Evolutionary conservation across 352 stramenopile species (phyloP).

Genomic region (Bremia lactucae): DNA sequence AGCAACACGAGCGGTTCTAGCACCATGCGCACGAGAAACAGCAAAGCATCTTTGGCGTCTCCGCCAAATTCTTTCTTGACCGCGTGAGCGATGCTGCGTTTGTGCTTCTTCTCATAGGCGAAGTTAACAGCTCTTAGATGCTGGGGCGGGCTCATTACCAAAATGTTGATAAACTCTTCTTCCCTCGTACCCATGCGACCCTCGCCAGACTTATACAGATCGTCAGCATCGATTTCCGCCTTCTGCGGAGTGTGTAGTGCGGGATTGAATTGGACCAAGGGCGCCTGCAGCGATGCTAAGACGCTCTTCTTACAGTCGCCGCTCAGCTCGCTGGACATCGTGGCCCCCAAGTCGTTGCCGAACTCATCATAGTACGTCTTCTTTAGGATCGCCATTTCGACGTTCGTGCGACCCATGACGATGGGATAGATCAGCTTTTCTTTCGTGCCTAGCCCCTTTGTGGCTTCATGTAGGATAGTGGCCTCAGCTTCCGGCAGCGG

Average conservation of each 20-base stretch:
- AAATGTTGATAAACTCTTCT: conserved; percentile 45
- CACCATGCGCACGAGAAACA: conserved; percentile 55
- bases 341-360: conserved; percentile 45
- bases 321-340: conserved; percentile 45
- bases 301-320: conserved; percentile 72
- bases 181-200: conserved; percentile 61
- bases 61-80: conserved; percentile 62
- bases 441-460: conserved; percentile 54
- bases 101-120: conserved; percentile 49
- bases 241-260: conserved; percentile 46
- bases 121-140: conserved; percentile 48
- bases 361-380: conserved; percentile 65
- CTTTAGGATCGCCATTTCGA: conserved; percentile 69
- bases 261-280: conserved; percentile 41
- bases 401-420: conserved; percentile 54
- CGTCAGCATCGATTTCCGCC: conserved; percentile 44
- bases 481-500: conserved; percentile 58
- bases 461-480: conserved; percentile 47
- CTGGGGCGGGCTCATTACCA: conserved; percentile 39
- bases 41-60: conserved; percentile 37
- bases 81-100: conserved; percentile 46
- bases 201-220: conserved; percentile 60
- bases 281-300: conserved; percentile 50
- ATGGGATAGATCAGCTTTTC: conserved; percentile 66
- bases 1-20: conserved; percentile 47